Evolutionary conservation across 1,284 basidiomycete species (phyloP), one percentile per base, ranked within the genome.

Genomic region (Psilocybe mexicana): DNA sequence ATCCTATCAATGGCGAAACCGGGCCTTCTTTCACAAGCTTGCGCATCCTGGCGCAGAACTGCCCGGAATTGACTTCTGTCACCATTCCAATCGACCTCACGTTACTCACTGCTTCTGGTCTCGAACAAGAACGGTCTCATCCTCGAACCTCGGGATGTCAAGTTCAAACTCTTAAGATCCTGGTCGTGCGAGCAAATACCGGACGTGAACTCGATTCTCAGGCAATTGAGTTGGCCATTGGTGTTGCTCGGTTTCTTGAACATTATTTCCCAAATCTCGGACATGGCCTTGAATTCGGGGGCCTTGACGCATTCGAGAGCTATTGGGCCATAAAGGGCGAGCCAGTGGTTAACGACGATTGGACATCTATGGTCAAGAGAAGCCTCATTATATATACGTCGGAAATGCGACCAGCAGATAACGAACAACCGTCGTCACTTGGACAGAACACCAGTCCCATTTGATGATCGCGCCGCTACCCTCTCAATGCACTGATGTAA

Each of bases 11-110:
- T 12, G 36, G 35, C 3, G 54, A 51, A 10, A 18, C 46, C 2
- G 30, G 44, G 8, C 62, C 60, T 28, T 59, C 59, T 23, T 33
- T 63, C n/a, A 42, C 46, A 1, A 51, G 54, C 42, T 25, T 63
- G 12, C 24, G 26, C 3, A 52, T 46, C 1, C 43, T 63, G n/a
- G 59, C 59, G 1, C 7, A 14, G 1, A 44, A 44, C 38, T 59
- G 58, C 18, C 62, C 62, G 3, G 6, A 38, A 4, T 26, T 63
- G 2, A 14, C n/a, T 6, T 38, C 25, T 12, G 43, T 63, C 2
- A 24, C 25, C 2, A 45, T 61, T 14, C 54, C 43, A 4, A 28
- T 61, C 8, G 55, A 63, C 18, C 46, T 61, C 6, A 51, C 24
- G 8, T 43, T 58, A 7, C 51, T 57, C 4, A 43, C 30, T 23